Percentiles rank a stretch among this genome's conserved stretches.
Conservation (phyloP, 257 asterid genomes). For the Mentha longifolia region DNA sequence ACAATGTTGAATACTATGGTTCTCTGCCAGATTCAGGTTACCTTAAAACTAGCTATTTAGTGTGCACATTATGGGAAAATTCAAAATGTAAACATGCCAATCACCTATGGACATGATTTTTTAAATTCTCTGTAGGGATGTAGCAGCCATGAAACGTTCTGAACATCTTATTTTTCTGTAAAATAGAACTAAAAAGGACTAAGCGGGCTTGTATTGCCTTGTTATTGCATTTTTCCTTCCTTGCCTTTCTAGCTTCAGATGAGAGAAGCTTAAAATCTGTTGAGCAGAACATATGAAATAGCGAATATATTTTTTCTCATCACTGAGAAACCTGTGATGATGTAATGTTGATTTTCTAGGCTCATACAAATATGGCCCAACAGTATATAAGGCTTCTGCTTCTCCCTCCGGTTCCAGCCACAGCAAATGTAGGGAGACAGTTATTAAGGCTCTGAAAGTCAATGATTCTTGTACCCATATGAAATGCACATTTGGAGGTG, state of each 20-base stretch:
- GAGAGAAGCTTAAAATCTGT: not conserved
- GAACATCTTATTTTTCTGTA: not conserved
- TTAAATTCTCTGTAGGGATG: not conserved
- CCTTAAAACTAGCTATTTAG: conserved; percentile 15
- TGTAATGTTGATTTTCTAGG: conserved; percentile 46
- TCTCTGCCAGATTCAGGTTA: conserved; percentile 17
- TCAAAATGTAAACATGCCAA: conserved; percentile 19
- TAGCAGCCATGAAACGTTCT: not conserved
- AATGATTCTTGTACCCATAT: conserved; percentile 89
- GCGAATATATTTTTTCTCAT: not conserved
- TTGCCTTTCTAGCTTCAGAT: not conserved
- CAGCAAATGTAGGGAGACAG: conserved; percentile 67
- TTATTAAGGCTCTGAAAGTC: conserved; percentile 76
- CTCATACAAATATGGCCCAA: conserved; percentile 78
- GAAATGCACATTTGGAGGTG: conserved; percentile 98
- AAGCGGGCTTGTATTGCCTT: not conserved
- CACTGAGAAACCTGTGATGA: conserved; percentile 9
- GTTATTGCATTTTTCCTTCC: not conserved
- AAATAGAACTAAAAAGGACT: not conserved
- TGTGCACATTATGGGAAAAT: not conserved
- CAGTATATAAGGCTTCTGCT: conserved; percentile 59
- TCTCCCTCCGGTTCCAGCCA: conserved; percentile 75
- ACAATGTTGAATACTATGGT: not conserved
- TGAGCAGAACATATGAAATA: conserved; percentile 6
- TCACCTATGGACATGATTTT: conserved; percentile 7